Evolutionary conservation across 371 early-diverging fungal species (phyloP), one percentile per base, ranked within the genome.

Genomic region (Haplosporangium sp.): DNA sequence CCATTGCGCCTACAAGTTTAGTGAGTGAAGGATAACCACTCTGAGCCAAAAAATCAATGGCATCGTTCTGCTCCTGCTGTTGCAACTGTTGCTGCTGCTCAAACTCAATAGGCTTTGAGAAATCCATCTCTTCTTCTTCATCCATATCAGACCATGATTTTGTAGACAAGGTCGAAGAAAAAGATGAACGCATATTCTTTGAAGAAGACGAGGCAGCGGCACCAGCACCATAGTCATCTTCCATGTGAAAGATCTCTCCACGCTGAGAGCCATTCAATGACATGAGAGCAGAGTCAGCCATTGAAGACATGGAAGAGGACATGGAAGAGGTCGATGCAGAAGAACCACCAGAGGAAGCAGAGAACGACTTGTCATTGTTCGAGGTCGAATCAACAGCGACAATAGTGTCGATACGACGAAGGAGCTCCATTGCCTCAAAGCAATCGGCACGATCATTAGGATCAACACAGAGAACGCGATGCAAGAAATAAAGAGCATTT

Each of bases 391-490:
- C 65, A 5, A 59, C 67, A 37, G 69, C 13, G 48, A 72, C 61
- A 35, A 81, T 74, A 15, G 59, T 55, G 55, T 71, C 72, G 20
- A 81, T 65, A 20, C 72, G 68, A 5, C 63, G 75, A 9, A 81
- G 68, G 52, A 81, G 72, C 63, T 81, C 81, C 64, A 76, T 70
- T 67, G 73, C 78, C 72, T 84, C 84, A 62, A 81, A 74, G 40
- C 84, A 82, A 40, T 81, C 84, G 4, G 84, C 84, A 62, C 82
- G 77, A 15, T 85, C 83, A 35, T 85, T 82, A 17, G 71, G 83
- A 20, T 71, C 75, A 40, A 75, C 77, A 52, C 82, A 77, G 35
- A 89, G 67, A 38, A 88, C 79, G 57, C 79, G 84, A 38, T 81
- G 71, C 65, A 81, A 61, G 34, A 81, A 81, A 56, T 68, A 37